Conservation (phyloP, 106 monocot species). For the Allium fistulosum region DNA sequence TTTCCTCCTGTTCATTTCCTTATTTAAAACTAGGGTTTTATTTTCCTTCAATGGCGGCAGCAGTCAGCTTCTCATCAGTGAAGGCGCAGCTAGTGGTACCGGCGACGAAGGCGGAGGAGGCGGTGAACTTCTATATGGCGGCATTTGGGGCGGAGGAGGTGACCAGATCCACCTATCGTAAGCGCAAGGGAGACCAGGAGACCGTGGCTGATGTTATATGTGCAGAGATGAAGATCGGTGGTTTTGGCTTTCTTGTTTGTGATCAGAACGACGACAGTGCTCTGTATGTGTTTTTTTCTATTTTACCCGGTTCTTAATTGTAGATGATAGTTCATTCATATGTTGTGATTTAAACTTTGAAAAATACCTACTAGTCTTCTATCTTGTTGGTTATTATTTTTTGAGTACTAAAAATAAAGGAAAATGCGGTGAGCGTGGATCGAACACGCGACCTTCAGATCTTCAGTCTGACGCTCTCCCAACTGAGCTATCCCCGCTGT, state of each 20-base stretch:
- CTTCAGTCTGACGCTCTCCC: slow-evolving; percentile 99
- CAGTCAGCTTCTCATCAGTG: slow-evolving; percentile 13
- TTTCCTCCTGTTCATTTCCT: neutral
- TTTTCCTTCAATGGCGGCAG: slow-evolving; percentile 19
- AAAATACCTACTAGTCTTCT: too few species aligned
- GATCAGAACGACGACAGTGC: slow-evolving; percentile 27
- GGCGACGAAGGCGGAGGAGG: slow-evolving; percentile 40
- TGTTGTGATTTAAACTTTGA: too few species aligned
- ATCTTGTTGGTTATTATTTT: too few species aligned
- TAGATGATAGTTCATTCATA: too few species aligned
- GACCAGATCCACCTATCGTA: slow-evolving; percentile 20
- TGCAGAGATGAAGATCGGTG: slow-evolving; percentile 43
- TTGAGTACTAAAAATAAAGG: too few species aligned
- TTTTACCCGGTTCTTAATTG: neutral
- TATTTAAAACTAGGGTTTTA: neutral
- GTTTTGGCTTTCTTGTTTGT: slow-evolving; percentile 28
- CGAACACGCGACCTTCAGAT: slow-evolving; percentile 99
- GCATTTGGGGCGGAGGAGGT: slow-evolving; percentile 47
- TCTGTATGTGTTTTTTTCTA: slow-evolving; percentile 5
- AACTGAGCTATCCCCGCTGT: slow-evolving; percentile 99
- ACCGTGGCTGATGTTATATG: slow-evolving; percentile 17
- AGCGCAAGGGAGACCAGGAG: slow-evolving; percentile 53
- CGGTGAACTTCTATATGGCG: slow-evolving; percentile 32
- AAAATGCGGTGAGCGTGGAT: slow-evolving; percentile 99
- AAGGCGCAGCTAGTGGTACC: slow-evolving; percentile 34